phyloP scores from a whole-genome alignment of 345 rosid species.

The Limnanthes douglasii region DNA sequence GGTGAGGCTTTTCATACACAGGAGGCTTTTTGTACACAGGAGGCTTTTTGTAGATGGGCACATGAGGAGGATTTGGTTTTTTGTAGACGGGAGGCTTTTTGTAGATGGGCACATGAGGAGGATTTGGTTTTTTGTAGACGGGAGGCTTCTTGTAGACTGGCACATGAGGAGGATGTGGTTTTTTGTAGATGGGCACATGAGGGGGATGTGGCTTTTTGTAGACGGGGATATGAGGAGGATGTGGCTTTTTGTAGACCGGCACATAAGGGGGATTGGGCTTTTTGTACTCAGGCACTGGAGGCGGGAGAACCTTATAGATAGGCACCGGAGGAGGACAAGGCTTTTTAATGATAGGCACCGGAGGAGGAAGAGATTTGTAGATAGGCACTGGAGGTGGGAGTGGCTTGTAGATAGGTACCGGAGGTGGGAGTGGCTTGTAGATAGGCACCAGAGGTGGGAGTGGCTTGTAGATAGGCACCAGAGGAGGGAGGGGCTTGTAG shows the following conservation, averaged over 20 bases:
- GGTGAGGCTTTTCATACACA: conserved; percentile 10
- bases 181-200: neutral
- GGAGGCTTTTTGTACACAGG: conserved; percentile 12
- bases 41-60: conserved; percentile 12
- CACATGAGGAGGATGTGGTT: conserved; percentile 10
- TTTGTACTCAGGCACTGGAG: conserved; percentile 14
- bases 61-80: conserved; percentile 10
- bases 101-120: conserved; percentile 14
- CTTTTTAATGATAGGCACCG: conserved; percentile 7
- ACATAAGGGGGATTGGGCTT: conserved; percentile 15
- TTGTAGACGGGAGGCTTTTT: conserved; percentile 9
- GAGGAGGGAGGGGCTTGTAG: conserved; percentile 9
- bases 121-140: conserved; percentile 1
- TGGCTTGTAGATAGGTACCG: conserved; percentile 8
- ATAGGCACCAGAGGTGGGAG: conserved; percentile 5
- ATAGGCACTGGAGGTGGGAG: conserved; percentile 5
- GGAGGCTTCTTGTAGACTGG: conserved; percentile 14
- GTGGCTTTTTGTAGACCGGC: conserved; percentile 12
- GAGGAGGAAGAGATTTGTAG: conserved; percentile 4
- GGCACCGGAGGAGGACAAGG: conserved; percentile 16
- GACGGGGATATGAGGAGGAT: conserved; percentile 1
- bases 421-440: conserved; percentile 12
- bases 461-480: conserved; percentile 1
- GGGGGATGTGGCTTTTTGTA: conserved; percentile 1
- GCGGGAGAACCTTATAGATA: conserved; percentile 2